Base-by-base conservation (phyloP, 179 eudicot species). In the Beta macrorhiza region DNA sequence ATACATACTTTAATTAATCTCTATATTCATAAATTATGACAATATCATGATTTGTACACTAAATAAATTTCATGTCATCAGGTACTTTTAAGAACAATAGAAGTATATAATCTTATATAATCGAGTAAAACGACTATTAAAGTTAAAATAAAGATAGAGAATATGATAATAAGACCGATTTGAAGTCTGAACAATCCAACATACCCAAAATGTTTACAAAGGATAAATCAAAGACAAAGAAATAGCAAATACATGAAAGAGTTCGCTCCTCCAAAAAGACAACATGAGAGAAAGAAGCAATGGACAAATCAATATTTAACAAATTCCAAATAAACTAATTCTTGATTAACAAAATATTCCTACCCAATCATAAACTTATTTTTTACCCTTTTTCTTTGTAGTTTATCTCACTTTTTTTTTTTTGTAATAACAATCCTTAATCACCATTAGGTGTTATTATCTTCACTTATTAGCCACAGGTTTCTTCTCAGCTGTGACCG, bases 401-500 rank as follows among this genome's bases (percentile, higher is more conserved):
- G 7, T 32, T 29, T 55, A 15, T 65, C 29, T 16, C 20, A 7
- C 8, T 44, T 72, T 71, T 44, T 52, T 29, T 29, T 29, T 32
- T n/a, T 9, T 75, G 32, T 47, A 13, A 11, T 17, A 10, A 14
- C 19, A 3, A 32, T 32, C 5, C 20, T 8, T 53, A 42, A 42
- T 67, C 20, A 44, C 8, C 64, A 19, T 29, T 68, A 10, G 1
- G 51, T n/a, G 14, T 76, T 17, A 61, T 14, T 64, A 7, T 79
- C 72, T 62, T 84, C 83, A 81, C 76, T 84, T 84, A 15, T 84
- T 84, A 15, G 79, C 62, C 64, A 37, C 79, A 1, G 72, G 47
- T 19, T 64, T 62, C 82, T 79, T 83, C 75, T 83, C 80, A 15
- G 42, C 85, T 52, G 59, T 15, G 22, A 51, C 69, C 11, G 44